Base-by-base conservation (phyloP, 2,329 filamentous ascomycete genomes). In the Chrysoporthe cubensis region DNA sequence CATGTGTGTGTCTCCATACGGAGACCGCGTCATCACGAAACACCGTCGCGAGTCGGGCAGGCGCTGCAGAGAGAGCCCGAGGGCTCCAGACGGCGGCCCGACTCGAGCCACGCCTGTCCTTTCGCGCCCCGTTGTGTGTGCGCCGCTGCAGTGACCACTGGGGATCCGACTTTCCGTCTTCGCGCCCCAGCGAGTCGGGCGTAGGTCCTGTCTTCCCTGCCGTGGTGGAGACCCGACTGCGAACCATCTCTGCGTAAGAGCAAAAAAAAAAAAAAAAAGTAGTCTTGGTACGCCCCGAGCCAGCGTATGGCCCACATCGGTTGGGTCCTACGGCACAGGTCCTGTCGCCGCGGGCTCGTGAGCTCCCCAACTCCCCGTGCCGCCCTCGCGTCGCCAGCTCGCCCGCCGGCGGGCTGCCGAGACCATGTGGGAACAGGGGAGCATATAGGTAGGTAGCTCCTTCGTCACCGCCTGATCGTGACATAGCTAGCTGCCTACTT, bases 401-500 rank as follows among this genome's bases (percentile, higher is more conserved):
- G 48, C 48, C 21, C 26, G 48, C 48, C 48, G 14, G n/a, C 32
- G 8, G 37, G 52, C 52, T 57, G 4, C 14, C 52, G 32, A 37
- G 52, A 4, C 32, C 32, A 40, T 37, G 54, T 11, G 54, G 34
- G 50, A 26, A 54, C 21, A 32, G n/a, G 50, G 32, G 32, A 18
- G 16, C 42, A 62, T 16, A 32, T 18, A 11, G 7, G 16, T 40
- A 37, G 8, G 43, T 40, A 34, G 7, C 21, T 11, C n/a, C 26
- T 26, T 26, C 7, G 26, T 18, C 8, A 62, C 16, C 60, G 32
- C 54, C 16, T 57, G 16, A 40, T 40, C 8, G 42, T 62, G 46
- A 62, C 40, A 43, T 52, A 62, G 60, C 60, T 62, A 62, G 46
- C 60, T 62, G 60, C 60, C 60, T 62, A 48, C 46, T 62, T 18